Conservation (phyloP, 2,329 filamentous ascomycete genomes). For the Chrysoporthe cubensis region DNA sequence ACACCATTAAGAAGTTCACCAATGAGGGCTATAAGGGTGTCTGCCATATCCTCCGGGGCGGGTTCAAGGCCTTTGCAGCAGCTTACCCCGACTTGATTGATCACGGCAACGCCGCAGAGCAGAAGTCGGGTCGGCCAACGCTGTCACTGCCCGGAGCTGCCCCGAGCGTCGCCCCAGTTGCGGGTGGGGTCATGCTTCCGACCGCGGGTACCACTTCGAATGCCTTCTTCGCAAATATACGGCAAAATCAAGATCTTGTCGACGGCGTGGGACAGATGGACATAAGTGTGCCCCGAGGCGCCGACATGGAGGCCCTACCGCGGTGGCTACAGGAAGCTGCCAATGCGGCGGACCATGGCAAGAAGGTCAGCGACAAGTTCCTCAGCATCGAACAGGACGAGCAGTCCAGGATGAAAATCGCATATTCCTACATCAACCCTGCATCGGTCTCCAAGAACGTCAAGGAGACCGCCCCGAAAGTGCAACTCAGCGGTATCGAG, state of each 20-base stretch:
- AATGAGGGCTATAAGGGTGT: slow-evolving; percentile 79
- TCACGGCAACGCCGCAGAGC: slow-evolving; percentile 33
- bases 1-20: slow-evolving; percentile 91
- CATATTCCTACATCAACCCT: slow-evolving; percentile 56
- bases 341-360: slow-evolving; percentile 72
- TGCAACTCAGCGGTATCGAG: slow-evolving; percentile 89
- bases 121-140: slow-evolving; percentile 44
- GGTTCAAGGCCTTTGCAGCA: slow-evolving; percentile 74
- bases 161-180: slow-evolving; percentile 69
- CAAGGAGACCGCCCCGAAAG: slow-evolving; percentile 37
- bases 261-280: slow-evolving; percentile 87
- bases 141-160: slow-evolving; percentile 53
- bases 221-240: slow-evolving; percentile 94
- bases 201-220: slow-evolving; percentile 69
- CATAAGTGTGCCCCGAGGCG: slow-evolving; percentile 50
- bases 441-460: slow-evolving; percentile 38
- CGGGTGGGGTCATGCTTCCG: slow-evolving; percentile 86
- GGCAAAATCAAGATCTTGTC: slow-evolving; percentile 94
- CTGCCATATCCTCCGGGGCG: slow-evolving; percentile 77
- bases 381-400: slow-evolving; percentile 82
- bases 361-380: slow-evolving; percentile 80
- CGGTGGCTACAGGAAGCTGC: slow-evolving; percentile 76
- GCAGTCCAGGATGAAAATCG: slow-evolving; percentile 90
- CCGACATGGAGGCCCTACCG: slow-evolving; percentile 62
- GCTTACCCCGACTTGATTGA: slow-evolving; percentile 70